These are phyloP conservation scores for Podospora pseudoanserina DNA, from an alignment of 495 filamentous ascomycete genomes.

Conservation along the genomic window DNA sequence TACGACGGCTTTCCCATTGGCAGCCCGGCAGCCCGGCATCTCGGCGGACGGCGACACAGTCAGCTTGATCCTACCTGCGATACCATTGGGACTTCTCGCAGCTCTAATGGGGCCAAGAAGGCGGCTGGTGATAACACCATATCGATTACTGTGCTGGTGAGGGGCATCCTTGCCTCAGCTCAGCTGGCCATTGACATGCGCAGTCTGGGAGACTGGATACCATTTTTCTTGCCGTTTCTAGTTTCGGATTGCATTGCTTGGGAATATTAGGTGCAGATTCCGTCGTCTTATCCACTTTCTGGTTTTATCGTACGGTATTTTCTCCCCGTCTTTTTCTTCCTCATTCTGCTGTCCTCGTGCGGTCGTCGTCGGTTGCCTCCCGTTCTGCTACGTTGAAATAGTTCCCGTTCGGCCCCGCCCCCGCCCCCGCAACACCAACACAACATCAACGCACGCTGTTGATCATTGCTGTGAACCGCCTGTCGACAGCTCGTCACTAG, in stretches of 20 bases:
- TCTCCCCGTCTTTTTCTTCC: background rate
- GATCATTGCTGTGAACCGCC: background rate
- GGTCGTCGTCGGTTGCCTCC: background rate
- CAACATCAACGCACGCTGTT: background rate
- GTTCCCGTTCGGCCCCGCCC: background rate
- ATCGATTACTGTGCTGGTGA: background rate
- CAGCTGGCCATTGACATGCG: background rate
- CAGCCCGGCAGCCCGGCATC: background rate
- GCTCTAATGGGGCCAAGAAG: background rate
- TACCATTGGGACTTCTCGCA: background rate
- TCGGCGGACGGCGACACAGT: constrained; percentile 4
- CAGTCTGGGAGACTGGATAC: background rate
- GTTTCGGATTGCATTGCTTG: background rate
- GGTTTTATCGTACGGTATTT: background rate
- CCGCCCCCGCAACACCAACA: background rate
- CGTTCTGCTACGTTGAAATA: background rate
- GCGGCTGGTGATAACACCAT: constrained; percentile 6
- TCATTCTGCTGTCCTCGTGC: background rate
- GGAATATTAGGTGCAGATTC: background rate
- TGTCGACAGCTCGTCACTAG: background rate
- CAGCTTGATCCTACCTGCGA: background rate
- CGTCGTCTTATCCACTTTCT: background rate
- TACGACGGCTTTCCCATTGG: constrained; percentile 1
- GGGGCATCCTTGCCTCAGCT: constrained; percentile 3
- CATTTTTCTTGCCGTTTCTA: background rate